Percentiles rank a stretch among this genome's conserved stretches.
Evolutionary conservation across 2,329 filamentous ascomycete genomes (phyloP).

Genomic region (Scedosporium dehoogii): DNA sequence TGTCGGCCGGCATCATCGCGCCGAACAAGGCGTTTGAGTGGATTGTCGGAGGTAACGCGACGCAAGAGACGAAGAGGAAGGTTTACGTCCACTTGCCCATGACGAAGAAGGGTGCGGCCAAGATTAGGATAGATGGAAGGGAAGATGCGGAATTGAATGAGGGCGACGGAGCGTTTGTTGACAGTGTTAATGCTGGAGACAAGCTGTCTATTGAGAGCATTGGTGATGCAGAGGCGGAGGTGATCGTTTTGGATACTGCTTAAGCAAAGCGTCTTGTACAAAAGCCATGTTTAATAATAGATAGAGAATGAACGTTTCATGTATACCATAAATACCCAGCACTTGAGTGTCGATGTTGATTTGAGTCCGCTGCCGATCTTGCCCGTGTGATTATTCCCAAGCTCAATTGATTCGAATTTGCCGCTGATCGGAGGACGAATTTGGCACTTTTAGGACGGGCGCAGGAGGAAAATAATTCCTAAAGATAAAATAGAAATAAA

Average conservation of each 20-base stretch:
- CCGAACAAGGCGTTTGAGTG: constrained; percentile 60
- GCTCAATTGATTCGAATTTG: too few species aligned
- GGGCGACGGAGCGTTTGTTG: constrained; percentile 74
- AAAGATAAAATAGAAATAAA: too few species aligned
- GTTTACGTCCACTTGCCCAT: constrained; percentile 75
- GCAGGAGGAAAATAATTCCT: too few species aligned
- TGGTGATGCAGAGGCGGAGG: constrained; percentile 58
- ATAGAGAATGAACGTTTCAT: neutral
- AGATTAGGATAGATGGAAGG: constrained; percentile 56
- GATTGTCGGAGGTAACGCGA: constrained; percentile 53
- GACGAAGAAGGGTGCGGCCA: constrained; percentile 65
- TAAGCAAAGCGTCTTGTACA: neutral
- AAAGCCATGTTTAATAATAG: neutral
- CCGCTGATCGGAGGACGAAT: too few species aligned
- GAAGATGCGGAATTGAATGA: constrained; percentile 58
- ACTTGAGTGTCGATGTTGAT: too few species aligned
- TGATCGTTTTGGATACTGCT: constrained; percentile 57
- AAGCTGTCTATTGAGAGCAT: constrained; percentile 56
- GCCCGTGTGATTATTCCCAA: too few species aligned
- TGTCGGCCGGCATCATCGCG: constrained; percentile 66
- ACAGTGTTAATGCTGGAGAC: constrained; percentile 53
- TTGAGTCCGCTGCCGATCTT: too few species aligned
- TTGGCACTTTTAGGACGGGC: too few species aligned
- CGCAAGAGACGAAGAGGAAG: constrained; percentile 50
- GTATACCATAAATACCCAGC: too few species aligned